Evolutionary conservation across 164 flowering plant species (phyloP).

Genomic region (Kalanchoe fedtschenkoi): DNA sequence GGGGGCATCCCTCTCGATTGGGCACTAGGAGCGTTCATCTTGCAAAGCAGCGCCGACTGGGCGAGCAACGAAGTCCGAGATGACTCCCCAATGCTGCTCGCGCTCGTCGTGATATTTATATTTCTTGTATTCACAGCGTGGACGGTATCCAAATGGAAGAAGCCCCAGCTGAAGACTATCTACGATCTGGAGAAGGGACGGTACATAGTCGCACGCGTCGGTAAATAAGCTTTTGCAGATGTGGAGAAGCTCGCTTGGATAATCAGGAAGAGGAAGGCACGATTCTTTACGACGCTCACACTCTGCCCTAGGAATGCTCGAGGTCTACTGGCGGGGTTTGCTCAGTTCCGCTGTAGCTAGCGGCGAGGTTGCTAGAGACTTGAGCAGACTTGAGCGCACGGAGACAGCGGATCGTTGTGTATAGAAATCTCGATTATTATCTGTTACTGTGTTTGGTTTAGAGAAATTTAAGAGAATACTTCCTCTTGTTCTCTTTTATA

Average conservation of each 20-base stretch:
- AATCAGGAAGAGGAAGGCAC: not conserved
- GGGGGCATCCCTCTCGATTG: slow-evolving; percentile 74
- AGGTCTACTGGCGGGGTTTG: too few species aligned
- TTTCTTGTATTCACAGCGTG: slow-evolving; percentile 39
- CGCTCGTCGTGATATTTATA: slow-evolving; percentile 28
- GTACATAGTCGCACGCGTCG: slow-evolving; percentile 58
- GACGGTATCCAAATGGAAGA: slow-evolving; percentile 58
- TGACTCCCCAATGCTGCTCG: slow-evolving; percentile 31
- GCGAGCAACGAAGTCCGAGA: slow-evolving; percentile 18
- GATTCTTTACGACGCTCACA: not conserved
- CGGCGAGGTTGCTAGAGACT: too few species aligned
- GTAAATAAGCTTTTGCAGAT: slow-evolving; percentile 14
- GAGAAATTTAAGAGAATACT: too few species aligned
- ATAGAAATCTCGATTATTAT: too few species aligned
- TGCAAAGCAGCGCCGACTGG: slow-evolving; percentile 43
- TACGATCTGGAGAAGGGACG: slow-evolving; percentile 92
- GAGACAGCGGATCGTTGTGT: too few species aligned
- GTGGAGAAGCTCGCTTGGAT: not conserved
- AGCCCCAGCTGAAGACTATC: slow-evolving; percentile 74
- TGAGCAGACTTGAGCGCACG: too few species aligned
- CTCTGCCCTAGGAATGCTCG: not conserved
- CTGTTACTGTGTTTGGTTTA: too few species aligned
- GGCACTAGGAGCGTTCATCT: slow-evolving; percentile 92
- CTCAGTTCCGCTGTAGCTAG: too few species aligned
- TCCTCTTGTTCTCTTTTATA: too few species aligned